Conservation (phyloP, 257 asterid genomes). For the Lycium ferocissimum region DNA sequence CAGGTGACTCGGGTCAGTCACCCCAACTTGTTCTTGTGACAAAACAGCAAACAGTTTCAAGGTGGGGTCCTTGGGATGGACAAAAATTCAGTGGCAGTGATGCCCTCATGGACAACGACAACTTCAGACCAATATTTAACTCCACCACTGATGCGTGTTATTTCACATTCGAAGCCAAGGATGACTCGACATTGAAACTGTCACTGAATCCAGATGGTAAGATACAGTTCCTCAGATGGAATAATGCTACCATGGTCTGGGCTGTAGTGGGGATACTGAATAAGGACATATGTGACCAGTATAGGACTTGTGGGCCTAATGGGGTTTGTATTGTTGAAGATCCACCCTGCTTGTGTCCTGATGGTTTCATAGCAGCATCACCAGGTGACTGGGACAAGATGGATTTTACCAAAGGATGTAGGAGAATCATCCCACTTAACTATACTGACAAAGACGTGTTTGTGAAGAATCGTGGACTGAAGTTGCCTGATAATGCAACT, state of each 20-base stretch:
- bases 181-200: conserved; percentile 36
- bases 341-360: conserved; percentile 42
- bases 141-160: conserved; percentile 34
- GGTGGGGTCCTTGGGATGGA: conserved; percentile 63
- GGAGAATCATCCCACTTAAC: conserved; percentile 33
- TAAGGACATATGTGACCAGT: conserved; percentile 45
- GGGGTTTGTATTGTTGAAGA: conserved; percentile 39
- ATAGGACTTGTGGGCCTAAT: conserved; percentile 50
- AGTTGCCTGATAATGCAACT: conserved; percentile 47
- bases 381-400: conserved; percentile 36
- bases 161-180: conserved; percentile 40
- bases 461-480: conserved; percentile 37
- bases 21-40: conserved; percentile 43
- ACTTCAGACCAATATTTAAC: conserved; percentile 33
- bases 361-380: conserved; percentile 44
- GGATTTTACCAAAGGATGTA: conserved; percentile 42
- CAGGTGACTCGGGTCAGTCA: conserved; percentile 27
- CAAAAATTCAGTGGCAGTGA: conserved; percentile 40
- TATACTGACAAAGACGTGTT: conserved; percentile 44
- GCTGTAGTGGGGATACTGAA: conserved; percentile 38
- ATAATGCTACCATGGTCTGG: conserved; percentile 37
- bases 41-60: conserved; percentile 34
- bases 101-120: conserved; percentile 32
- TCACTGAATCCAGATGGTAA: conserved; percentile 41
- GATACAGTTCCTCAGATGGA: conserved; percentile 50